phyloP scores from a whole-genome alignment of 2,329 filamentous ascomycete genomes.

The Venturia asperata region DNA sequence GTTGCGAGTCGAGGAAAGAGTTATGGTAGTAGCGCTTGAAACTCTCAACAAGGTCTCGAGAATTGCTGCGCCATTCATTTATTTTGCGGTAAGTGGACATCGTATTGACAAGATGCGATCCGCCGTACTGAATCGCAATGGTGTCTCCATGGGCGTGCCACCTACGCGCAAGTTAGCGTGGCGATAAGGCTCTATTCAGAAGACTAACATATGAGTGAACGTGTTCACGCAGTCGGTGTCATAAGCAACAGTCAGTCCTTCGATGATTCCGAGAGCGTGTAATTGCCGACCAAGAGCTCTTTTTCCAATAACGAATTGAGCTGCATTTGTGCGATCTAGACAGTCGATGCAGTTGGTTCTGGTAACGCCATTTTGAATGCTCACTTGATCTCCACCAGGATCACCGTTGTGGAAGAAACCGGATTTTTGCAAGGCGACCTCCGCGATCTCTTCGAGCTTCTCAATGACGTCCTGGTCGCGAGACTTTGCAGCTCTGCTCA shows the following conservation, averaged over 20 bases:
- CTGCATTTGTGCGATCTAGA: conserved; percentile 91
- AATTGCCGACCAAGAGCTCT: conserved; percentile 86
- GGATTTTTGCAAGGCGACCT: conserved; percentile 75
- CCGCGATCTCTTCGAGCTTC: conserved; percentile 81
- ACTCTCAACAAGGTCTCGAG: conserved; percentile 96
- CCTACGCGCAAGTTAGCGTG: conserved; percentile 19
- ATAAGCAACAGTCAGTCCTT: conserved; percentile 72
- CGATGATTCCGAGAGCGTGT: conserved; percentile 81
- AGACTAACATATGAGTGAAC: conserved; percentile 80
- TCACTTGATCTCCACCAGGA: conserved; percentile 54
- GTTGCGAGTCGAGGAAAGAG: conserved; percentile 93
- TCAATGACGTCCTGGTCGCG: conserved; percentile 91
- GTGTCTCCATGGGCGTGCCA: conserved; percentile 94
- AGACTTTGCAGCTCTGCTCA: conserved; percentile 89
- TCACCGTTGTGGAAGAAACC: conserved; percentile 95
- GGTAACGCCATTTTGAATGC: conserved; percentile 83
- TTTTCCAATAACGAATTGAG: conserved; percentile 96
- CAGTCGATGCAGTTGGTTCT: conserved; percentile 98
- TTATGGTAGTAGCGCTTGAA: conserved; percentile 99
- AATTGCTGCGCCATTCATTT: conserved; percentile 97
- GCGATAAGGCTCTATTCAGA: background rate
- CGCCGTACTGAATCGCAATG: conserved; percentile 95
- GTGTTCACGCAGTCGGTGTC: conserved; percentile 94
- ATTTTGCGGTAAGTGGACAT: conserved; percentile 99
- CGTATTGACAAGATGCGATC: conserved; percentile 94